These are phyloP conservation scores for Macroventuria anomochaeta DNA, from an alignment of 2,329 filamentous ascomycete species.

Conservation along the genomic window DNA sequence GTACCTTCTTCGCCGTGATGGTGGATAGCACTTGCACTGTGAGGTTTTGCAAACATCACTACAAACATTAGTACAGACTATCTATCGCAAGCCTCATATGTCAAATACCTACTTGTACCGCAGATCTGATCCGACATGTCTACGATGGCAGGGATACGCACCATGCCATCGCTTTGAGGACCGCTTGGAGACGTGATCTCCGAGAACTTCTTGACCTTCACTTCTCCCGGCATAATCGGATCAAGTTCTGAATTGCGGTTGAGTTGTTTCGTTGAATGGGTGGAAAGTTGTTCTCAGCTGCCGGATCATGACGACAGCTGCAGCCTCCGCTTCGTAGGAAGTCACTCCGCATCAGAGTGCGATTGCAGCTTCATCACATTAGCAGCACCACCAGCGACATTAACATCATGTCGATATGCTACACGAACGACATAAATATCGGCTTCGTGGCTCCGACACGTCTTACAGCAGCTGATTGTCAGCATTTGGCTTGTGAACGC, in stretches of 20 bases:
- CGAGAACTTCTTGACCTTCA: slow-evolving; percentile 38
- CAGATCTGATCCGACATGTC: slow-evolving; percentile 70
- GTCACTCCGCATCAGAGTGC: background rate
- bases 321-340: too few species aligned
- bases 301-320: slow-evolving; percentile 3
- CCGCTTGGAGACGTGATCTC: slow-evolving; percentile 48
- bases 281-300: background rate
- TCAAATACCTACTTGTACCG: slow-evolving; percentile 62
- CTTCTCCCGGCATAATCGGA: slow-evolving; percentile 33
- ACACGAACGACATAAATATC: background rate
- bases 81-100: background rate
- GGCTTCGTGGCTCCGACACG: slow-evolving; percentile 1
- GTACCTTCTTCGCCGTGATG: slow-evolving; percentile 73
- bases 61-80: background rate
- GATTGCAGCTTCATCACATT: background rate
- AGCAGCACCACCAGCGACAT: background rate
- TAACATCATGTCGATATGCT: background rate
- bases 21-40: slow-evolving; percentile 67
- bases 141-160: slow-evolving; percentile 64
- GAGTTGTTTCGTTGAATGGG: background rate
- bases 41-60: slow-evolving; percentile 70
- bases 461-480: slow-evolving; percentile 10
- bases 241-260: background rate
- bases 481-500: slow-evolving; percentile 19
- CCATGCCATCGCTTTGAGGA: slow-evolving; percentile 59